These are phyloP conservation scores for Mucor indicus DNA, from an alignment of 371 early-diverging fungal genomes.

Conservation along the genomic window DNA sequence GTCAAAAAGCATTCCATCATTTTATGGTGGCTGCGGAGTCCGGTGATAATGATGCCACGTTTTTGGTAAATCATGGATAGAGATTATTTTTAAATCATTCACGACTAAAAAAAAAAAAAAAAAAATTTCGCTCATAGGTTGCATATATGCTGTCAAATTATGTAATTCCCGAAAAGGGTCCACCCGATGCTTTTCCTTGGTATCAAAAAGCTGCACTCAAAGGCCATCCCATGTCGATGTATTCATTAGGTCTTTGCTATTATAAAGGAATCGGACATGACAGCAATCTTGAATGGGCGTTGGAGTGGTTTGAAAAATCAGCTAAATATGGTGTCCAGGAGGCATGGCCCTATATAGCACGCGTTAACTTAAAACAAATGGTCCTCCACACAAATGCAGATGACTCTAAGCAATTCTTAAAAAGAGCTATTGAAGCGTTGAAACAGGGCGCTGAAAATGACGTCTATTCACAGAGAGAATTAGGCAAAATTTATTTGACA, in stretches of 20 bases:
- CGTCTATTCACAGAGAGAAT: slow-evolving; percentile 69
- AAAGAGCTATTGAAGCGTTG: slow-evolving; percentile 41
- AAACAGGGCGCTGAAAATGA: slow-evolving; percentile 43
- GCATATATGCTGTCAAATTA: slow-evolving; percentile 53
- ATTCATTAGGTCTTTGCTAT: slow-evolving; percentile 47
- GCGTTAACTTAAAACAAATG: slow-evolving; percentile 28
- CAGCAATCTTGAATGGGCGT: slow-evolving; percentile 23
- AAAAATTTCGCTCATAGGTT: too few species aligned
- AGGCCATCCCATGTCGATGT: slow-evolving; percentile 42
- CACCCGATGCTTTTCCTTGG: slow-evolving; percentile 52
- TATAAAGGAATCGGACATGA: slow-evolving; percentile 37
- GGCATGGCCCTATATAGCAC: slow-evolving; percentile 44
- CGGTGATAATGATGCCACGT: slow-evolving; percentile 39
- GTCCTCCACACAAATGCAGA: not conserved
- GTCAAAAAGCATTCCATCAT: slow-evolving; percentile 34
- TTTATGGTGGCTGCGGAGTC: slow-evolving; percentile 33
- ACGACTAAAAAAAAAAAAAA: too few species aligned
- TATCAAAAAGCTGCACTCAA: slow-evolving; percentile 52
- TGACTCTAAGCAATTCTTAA: slow-evolving; percentile 20
- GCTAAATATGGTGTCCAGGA: slow-evolving; percentile 38
- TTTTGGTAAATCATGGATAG: slow-evolving; percentile 22
- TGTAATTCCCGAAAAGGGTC: slow-evolving; percentile 44
- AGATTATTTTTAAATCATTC: slow-evolving; percentile 29
- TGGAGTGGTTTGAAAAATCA: slow-evolving; percentile 45
- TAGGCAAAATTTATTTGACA: slow-evolving; percentile 82